These are phyloP conservation scores for Rhizopogon vesiculosus DNA, from an alignment of 768 basidiomycete species.

Conservation along the genomic window DNA sequence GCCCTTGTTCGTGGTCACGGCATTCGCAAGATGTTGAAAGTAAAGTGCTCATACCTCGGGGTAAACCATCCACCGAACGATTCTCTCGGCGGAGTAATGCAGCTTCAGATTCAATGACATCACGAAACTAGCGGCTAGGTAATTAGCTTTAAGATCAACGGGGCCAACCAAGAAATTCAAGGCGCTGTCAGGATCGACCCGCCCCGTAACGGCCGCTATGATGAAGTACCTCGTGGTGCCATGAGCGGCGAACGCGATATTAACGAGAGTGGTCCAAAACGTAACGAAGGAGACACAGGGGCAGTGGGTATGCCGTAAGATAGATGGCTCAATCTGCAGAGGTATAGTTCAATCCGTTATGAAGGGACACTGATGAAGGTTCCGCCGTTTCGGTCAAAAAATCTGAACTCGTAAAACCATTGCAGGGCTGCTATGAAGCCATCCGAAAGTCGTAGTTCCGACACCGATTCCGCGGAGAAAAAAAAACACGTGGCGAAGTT, in stretches of 20 bases:
- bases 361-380: neutral
- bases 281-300: neutral
- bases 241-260: neutral
- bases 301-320: neutral
- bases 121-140: neutral
- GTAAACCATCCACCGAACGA: neutral
- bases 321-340: neutral
- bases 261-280: neutral
- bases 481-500: neutral
- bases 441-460: neutral
- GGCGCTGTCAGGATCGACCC: neutral
- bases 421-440: neutral
- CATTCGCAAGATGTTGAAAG: too few relatives aligned
- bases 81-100: neutral
- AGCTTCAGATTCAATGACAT: neutral
- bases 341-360: neutral
- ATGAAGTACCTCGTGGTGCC: neutral
- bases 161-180: neutral
- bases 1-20: too few relatives aligned
- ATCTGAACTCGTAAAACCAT: neutral
- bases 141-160: neutral
- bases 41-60: too few relatives aligned
- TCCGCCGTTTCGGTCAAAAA: too few relatives aligned
- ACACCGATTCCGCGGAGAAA: neutral
- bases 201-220: neutral